Evolutionary conservation across 176 grass and related monocot genomes (phyloP).

Genomic region (Elymus sibiricus): DNA sequence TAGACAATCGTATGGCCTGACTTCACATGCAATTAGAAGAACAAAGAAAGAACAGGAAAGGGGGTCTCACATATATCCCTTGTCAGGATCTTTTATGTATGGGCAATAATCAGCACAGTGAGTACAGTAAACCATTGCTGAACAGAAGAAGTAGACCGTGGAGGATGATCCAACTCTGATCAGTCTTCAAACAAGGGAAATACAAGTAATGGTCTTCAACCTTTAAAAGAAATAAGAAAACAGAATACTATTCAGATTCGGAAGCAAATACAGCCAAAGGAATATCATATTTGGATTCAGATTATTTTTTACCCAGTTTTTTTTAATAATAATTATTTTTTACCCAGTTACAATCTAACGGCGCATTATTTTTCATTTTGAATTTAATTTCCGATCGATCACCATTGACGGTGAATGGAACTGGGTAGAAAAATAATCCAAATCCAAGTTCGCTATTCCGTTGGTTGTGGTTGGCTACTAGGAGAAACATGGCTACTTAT

Average conservation of each 20-base stretch:
- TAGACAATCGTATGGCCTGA: background rate
- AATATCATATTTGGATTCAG: background rate
- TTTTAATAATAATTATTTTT: too few species aligned
- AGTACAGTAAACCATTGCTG: constrained; percentile 62
- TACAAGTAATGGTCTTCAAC: background rate
- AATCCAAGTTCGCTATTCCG: too few species aligned
- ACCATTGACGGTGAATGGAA: too few species aligned
- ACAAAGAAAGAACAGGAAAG: background rate
- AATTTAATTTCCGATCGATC: too few species aligned
- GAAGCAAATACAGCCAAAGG: background rate
- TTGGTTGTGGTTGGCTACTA: too few species aligned
- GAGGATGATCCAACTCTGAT: background rate
- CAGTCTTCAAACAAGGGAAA: background rate
- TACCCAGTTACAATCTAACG: background rate
- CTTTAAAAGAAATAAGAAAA: background rate
- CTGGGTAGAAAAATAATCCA: too few species aligned
- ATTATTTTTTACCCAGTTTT: background rate
- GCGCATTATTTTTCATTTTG: too few species aligned
- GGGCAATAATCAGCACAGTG: constrained; percentile 64
- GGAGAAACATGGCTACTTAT: too few species aligned
- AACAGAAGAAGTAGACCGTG: background rate
- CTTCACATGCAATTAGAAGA: background rate
- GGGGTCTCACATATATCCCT: constrained; percentile 62
- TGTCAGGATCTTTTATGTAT: constrained; percentile 58
- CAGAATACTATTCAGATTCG: background rate